phyloP scores from a whole-genome alignment of 176 grass and related monocot species.

The Rhynchospora tenuis region DNA sequence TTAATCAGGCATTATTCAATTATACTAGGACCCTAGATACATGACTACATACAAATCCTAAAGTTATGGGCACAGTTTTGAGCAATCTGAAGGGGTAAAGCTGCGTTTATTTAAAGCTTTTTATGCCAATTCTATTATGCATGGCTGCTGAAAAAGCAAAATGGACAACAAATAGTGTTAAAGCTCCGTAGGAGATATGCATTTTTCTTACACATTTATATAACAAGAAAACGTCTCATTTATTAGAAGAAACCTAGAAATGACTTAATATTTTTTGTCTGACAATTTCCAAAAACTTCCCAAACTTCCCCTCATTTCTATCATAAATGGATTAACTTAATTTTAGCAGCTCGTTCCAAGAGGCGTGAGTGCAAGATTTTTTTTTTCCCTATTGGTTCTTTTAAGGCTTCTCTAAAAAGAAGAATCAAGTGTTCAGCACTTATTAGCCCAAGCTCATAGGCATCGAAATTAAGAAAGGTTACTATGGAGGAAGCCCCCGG shows the following conservation, averaged over 20 bases:
- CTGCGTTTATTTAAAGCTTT: not conserved
- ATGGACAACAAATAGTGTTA: not conserved
- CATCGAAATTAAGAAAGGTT: too few relatives aligned
- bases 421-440: too few relatives aligned
- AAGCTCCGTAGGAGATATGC: not conserved
- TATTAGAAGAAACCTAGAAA: not conserved
- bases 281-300: not conserved
- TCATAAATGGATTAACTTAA: not conserved
- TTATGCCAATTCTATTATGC: not conserved
- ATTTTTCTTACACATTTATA: not conserved
- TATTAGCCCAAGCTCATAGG: too few relatives aligned
- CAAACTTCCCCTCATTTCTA: not conserved
- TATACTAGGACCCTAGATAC: not conserved
- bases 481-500: not conserved
- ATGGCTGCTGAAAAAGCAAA: not conserved
- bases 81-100: not conserved
- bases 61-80: not conserved
- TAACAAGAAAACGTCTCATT: not conserved
- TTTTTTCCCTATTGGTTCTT: too few relatives aligned
- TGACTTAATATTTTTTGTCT: not conserved
- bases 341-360: too few relatives aligned
- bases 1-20: not conserved
- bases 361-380: too few relatives aligned
- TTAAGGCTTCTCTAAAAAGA: too few relatives aligned
- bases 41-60: not conserved